These are phyloP conservation scores for Poa pratensis DNA, from an alignment of 176 grass and related monocot species.

Conservation along the genomic window DNA sequence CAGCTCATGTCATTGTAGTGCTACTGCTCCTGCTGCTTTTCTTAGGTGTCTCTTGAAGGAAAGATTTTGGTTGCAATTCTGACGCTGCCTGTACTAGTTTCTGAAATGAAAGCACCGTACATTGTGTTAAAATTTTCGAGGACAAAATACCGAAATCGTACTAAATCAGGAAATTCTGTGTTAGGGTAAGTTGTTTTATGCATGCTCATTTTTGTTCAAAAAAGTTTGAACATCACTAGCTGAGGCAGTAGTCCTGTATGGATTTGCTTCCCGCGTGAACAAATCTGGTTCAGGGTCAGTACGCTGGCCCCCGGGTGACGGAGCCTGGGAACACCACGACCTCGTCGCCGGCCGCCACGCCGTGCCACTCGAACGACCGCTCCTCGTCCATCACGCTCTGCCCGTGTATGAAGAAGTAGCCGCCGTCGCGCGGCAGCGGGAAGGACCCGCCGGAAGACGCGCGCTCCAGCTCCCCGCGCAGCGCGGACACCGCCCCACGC, in stretches of 20 bases:
- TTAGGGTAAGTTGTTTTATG: no score
- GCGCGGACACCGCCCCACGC: slow-evolving; percentile 38
- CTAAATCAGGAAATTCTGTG: no score
- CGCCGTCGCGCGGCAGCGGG: slow-evolving; percentile 48
- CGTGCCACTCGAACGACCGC: slow-evolving; percentile 56
- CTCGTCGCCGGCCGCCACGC: slow-evolving; percentile 51
- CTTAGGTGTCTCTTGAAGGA: no score
- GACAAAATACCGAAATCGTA: no score
- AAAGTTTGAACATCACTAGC: no score
- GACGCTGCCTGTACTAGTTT: no score
- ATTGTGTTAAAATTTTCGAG: no score
- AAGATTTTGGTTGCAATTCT: no score
- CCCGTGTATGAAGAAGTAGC: slow-evolving; percentile 61
- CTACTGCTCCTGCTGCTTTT: background rate
- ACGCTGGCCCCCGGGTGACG: background rate
- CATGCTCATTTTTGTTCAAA: no score
- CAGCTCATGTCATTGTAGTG: background rate
- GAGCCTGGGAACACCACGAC: slow-evolving; percentile 51
- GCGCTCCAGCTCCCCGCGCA: slow-evolving; percentile 45
- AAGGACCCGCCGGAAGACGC: slow-evolving; percentile 27
- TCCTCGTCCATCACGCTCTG: slow-evolving; percentile 60
- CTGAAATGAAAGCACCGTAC: no score
- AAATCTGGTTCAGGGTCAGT: background rate
- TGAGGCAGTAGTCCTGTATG: no score
- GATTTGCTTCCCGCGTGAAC: background rate